Conservation (phyloP, 768 basidiomycete genomes). For the Russula virescens region DNA sequence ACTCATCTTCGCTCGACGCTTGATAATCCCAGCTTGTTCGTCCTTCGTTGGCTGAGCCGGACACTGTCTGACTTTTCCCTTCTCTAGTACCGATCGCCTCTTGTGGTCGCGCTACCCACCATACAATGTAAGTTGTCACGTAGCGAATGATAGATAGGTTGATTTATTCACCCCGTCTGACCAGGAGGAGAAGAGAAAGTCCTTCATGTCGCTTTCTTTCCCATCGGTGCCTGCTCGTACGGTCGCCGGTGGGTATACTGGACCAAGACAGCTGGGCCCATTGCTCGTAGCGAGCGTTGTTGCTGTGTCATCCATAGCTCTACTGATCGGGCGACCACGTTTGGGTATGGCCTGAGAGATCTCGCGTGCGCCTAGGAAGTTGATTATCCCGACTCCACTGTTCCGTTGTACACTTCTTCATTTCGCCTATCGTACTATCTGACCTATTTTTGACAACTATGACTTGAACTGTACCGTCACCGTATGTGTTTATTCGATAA, state of each 20-base stretch:
- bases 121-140: slow-evolving; percentile 30
- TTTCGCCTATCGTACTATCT: too few relatives aligned
- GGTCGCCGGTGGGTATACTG: slow-evolving; percentile 12
- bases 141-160: neutral
- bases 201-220: slow-evolving; percentile 27
- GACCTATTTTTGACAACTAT: too few relatives aligned
- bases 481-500: neutral
- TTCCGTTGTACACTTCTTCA: too few relatives aligned
- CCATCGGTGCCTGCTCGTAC: slow-evolving; percentile 43
- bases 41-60: neutral
- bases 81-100: slow-evolving; percentile 31
- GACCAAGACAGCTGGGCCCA: slow-evolving; percentile 24
- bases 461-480: too few relatives aligned
- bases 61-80: neutral
- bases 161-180: neutral
- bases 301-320: slow-evolving; percentile 31
- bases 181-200: slow-evolving; percentile 28
- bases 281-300: slow-evolving; percentile 40
- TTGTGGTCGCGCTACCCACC: slow-evolving; percentile 36
- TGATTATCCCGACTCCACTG: too few relatives aligned
- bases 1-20: slow-evolving; percentile 62
- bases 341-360: neutral
- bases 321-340: slow-evolving; percentile 5
- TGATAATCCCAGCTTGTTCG: slow-evolving; percentile 38
- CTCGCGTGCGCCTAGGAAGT: neutral